Base-by-base conservation (phyloP, 495 filamentous ascomycete genomes). In the Oidiodendron maius region DNA sequence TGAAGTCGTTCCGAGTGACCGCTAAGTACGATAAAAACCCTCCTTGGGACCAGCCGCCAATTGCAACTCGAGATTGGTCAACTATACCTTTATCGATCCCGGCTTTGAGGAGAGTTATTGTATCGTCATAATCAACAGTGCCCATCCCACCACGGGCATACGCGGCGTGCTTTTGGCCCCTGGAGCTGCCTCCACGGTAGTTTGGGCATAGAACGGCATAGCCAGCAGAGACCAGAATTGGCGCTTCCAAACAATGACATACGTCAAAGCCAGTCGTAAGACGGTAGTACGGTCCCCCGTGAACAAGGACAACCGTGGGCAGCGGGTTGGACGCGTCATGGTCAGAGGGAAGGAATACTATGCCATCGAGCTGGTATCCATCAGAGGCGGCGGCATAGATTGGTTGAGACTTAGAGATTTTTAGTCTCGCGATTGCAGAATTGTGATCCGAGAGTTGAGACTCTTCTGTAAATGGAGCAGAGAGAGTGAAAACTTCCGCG, bases 181-280 rank as follows among this genome's bases (percentile, higher is more conserved):
- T 20, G 2, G 25, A 26, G 22, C 48, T 51, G n/a, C 48, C 34
- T 8, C 48, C 48, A 13, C 48, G 48, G 20, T 51, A 51, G 24
- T 51, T 51, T 9, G 40, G 40, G n/a, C n/a, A 16, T 12, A 51
- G 34, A 13, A 51, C 24, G 20, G 18, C 48, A 35, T 39, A 45
- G 5, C 44, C 44, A 23, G 44, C 44, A 3, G 44, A 21, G 24
- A 35, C 5, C 16, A 47, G 15, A 17, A 17, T 38, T 2, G 44
- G 30, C 3, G 34, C 17, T 21, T 12, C n/a, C 4, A 16, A 22
- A 35, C 8, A 28, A 13, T 18, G 18, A 13, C 21, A 18, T n/a
- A 22, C 21, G 28, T 47, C 22, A 24, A 47, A 39, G 15, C 12
- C 16, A 17, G 13, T 20, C 20, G 30, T n/a, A 22, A 34, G 15